Evolutionary conservation across 164 flowering plant genomes (phyloP).

Genomic region (Platanus orientalis): DNA sequence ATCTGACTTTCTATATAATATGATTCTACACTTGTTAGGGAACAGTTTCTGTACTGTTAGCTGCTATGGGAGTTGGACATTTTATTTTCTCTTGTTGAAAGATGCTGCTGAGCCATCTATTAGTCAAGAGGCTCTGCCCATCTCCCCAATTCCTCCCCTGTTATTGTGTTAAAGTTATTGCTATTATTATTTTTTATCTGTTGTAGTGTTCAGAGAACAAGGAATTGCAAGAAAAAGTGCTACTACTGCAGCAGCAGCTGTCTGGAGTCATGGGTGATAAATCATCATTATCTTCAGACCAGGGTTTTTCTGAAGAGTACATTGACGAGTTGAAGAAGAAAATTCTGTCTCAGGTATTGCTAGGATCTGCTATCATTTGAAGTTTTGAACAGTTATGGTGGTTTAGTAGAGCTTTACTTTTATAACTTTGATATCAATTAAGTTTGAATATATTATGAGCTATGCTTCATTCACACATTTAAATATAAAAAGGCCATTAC

Average conservation of each 20-base stretch:
- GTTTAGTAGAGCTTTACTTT: too few species aligned
- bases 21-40: background rate
- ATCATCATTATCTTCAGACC: conserved; percentile 32
- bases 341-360: conserved; percentile 73
- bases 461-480: background rate
- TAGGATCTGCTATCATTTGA: conserved; percentile 4
- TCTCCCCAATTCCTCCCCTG: background rate
- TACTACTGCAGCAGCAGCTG: conserved; percentile 63
- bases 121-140: background rate
- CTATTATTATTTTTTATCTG: conserved; percentile 1
- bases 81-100: background rate
- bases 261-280: conserved; percentile 37
- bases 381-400: too few species aligned
- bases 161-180: too few species aligned
- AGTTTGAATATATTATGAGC: too few species aligned
- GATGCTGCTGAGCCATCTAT: background rate
- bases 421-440: background rate
- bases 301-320: conserved; percentile 40
- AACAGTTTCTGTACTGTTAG: background rate
- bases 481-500: too few species aligned
- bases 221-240: conserved; percentile 65
- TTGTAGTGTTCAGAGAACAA: conserved; percentile 71
- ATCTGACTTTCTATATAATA: background rate
- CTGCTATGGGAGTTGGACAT: too few species aligned
- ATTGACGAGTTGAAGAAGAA: conserved; percentile 70